Percentiles rank a stretch among this genome's conserved stretches.
Conservation (phyloP, 495 filamentous ascomycete species). For the Aspergillus mulundensis region DNA sequence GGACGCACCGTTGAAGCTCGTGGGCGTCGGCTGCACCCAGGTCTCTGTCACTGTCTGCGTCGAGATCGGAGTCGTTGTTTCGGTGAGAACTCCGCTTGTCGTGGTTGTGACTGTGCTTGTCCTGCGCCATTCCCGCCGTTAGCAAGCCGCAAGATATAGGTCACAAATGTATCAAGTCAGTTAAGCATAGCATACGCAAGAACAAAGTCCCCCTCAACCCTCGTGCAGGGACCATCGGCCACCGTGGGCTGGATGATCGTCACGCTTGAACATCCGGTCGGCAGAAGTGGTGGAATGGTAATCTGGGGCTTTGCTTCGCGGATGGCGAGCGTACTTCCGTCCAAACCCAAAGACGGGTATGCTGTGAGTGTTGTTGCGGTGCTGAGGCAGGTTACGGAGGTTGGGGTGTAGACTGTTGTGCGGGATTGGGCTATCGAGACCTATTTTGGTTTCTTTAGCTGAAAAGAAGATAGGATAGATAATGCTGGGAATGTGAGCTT, state of each 20-base stretch:
- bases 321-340: background rate
- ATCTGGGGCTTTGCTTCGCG: background rate
- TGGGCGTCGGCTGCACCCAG: slow-evolving; percentile 7
- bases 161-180: too few relatives aligned
- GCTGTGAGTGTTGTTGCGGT: slow-evolving; percentile 5
- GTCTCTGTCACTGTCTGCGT: slow-evolving; percentile 1
- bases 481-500: background rate
- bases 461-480: too few relatives aligned
- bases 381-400: slow-evolving; percentile 4
- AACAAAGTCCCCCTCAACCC: background rate
- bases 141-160: too few relatives aligned
- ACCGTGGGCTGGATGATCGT: background rate
- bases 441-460: background rate
- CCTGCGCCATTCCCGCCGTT: too few relatives aligned
- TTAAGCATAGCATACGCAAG: slow-evolving; percentile 1
- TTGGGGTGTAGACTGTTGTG: slow-evolving; percentile 5
- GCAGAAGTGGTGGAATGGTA: background rate
- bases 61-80: background rate
- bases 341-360: background rate
- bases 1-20: background rate
- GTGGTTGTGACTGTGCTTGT: background rate
- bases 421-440: background rate
- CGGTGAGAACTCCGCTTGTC: background rate
- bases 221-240: background rate
- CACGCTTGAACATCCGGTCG: background rate